Conservation (phyloP, 768 basidiomycete species). For the Goffeauzyma gilvescens region DNA sequence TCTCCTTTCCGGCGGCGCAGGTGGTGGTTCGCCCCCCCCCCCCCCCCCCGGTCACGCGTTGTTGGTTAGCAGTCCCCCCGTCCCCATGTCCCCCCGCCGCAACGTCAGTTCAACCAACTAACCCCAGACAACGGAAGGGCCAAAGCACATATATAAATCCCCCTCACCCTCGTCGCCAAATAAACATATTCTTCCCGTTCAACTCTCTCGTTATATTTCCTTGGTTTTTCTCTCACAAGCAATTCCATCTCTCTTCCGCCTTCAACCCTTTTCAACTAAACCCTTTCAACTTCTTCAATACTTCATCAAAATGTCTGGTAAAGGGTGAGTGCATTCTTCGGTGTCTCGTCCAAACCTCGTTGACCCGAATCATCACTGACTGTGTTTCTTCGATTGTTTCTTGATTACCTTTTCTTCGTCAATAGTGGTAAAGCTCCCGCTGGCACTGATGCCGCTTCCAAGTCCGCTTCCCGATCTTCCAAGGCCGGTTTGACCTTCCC, state of each 20-base stretch:
- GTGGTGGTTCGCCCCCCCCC: too few relatives aligned
- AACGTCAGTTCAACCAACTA: too few relatives aligned
- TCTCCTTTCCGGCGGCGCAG: too few relatives aligned
- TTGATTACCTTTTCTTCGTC: neutral
- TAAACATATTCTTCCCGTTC: neutral
- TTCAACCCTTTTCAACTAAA: slow-evolving; percentile 7
- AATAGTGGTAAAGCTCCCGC: slow-evolving; percentile 36
- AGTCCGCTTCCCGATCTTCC: slow-evolving; percentile 49
- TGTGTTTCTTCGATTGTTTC: neutral
- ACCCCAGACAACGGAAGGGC: too few relatives aligned
- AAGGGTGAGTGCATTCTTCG: slow-evolving; percentile 5
- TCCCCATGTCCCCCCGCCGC: too few relatives aligned
- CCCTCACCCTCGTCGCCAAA: neutral
- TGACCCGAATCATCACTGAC: too few relatives aligned
- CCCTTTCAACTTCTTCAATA: slow-evolving; percentile 10
- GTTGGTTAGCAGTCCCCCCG: too few relatives aligned
- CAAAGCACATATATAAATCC: too few relatives aligned
- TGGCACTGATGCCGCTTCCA: slow-evolving; percentile 30
- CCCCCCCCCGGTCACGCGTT: too few relatives aligned
- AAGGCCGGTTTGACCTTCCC: slow-evolving; percentile 54
- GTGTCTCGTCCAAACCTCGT: too few relatives aligned
- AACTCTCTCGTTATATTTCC: slow-evolving; percentile 4
- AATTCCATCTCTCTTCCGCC: slow-evolving; percentile 9
- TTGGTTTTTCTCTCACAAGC: slow-evolving; percentile 9
- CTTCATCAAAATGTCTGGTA: slow-evolving; percentile 29